These are phyloP conservation scores for Xylaria sp. DNA, from an alignment of 2,329 filamentous ascomycete genomes.

Conservation along the genomic window DNA sequence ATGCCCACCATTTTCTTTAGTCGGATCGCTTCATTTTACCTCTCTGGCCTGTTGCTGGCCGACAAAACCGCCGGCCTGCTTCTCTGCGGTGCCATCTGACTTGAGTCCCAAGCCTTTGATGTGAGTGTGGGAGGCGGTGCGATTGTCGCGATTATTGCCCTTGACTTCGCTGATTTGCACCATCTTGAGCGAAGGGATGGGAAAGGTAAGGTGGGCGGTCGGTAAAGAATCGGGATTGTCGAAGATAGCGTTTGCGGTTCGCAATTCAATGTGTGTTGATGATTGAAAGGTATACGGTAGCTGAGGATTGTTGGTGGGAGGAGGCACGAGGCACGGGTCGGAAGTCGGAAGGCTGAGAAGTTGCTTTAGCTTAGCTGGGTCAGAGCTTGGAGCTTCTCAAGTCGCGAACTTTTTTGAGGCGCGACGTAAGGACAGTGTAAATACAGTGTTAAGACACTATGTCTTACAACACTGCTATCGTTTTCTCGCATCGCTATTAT, in stretches of 20 bases:
- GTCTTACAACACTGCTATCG: background rate
- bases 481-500: background rate
- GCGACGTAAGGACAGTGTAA: slow-evolving; percentile 41
- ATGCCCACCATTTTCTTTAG: background rate
- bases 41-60: slow-evolving; percentile 90
- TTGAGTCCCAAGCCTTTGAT: slow-evolving; percentile 95
- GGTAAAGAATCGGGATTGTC: slow-evolving; percentile 6
- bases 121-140: slow-evolving; percentile 96
- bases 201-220: background rate
- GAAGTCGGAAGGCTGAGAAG: slow-evolving; percentile 31
- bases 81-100: slow-evolving; percentile 85
- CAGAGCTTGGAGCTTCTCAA: slow-evolving; percentile 42
- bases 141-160: slow-evolving; percentile 92
- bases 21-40: slow-evolving; percentile 58
- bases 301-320: slow-evolving; percentile 21
- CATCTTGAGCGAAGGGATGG: slow-evolving; percentile 63
- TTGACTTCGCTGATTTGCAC: slow-evolving; percentile 95
- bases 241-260: background rate
- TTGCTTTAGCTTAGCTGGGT: slow-evolving; percentile 32
- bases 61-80: slow-evolving; percentile 83
- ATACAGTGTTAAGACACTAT: slow-evolving; percentile 33
- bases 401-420: slow-evolving; percentile 49
- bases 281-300: slow-evolving; percentile 8
- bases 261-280: slow-evolving; percentile 5
- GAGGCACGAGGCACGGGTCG: background rate